A percentile compares a stretch with the other conserved stretches of the same genome.
These are phyloP conservation scores for Mucor velutinosus DNA, from an alignment of 371 early-diverging fungal species.

Conservation along the genomic window DNA sequence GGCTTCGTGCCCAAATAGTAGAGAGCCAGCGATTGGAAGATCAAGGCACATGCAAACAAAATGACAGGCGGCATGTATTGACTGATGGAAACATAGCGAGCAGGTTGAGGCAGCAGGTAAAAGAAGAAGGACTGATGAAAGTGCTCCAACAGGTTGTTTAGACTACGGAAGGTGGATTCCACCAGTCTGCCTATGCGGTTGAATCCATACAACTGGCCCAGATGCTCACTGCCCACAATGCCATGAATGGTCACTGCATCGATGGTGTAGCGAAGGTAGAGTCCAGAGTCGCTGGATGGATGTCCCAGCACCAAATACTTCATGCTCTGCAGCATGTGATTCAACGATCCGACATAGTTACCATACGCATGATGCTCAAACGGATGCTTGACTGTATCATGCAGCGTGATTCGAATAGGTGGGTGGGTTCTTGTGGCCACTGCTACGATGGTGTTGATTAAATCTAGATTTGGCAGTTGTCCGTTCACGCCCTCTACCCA, in stretches of 20 bases:
- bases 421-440: constrained; percentile 49
- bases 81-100: constrained; percentile 84
- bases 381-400: constrained; percentile 26
- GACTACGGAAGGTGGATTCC: constrained; percentile 83
- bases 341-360: constrained; percentile 46
- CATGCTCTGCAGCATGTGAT: constrained; percentile 62
- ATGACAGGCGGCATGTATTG: constrained; percentile 87
- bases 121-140: constrained; percentile 97
- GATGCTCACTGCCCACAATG: constrained; percentile 37
- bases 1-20: constrained; percentile 39
- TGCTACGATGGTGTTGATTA: constrained; percentile 75
- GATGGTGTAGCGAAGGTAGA: constrained; percentile 76
- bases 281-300: constrained; percentile 74
- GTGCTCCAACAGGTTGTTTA: constrained; percentile 93
- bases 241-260: constrained; percentile 84
- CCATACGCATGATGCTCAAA: constrained; percentile 22
- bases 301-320: constrained; percentile 71
- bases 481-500: constrained; percentile 89
- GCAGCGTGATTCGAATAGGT: constrained; percentile 55
- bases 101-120: constrained; percentile 81
- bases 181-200: constrained; percentile 66
- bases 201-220: constrained; percentile 50
- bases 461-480: constrained; percentile 91
- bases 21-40: constrained; percentile 53
- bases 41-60: constrained; percentile 66